phyloP scores from a whole-genome alignment of 768 basidiomycete genomes.

The Pleurotus pulmonarius region DNA sequence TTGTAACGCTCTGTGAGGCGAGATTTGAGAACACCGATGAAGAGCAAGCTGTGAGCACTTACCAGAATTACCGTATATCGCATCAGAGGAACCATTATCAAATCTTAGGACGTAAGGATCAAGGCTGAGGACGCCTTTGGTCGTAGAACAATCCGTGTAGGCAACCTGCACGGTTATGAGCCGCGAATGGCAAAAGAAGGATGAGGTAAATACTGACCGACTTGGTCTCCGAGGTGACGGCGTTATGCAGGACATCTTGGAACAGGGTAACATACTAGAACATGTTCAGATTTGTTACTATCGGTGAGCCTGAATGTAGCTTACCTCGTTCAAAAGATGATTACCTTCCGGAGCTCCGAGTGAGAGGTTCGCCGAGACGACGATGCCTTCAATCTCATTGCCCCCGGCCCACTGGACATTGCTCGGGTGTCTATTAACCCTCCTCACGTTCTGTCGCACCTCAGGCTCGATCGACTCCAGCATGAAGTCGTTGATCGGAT shows the following conservation, averaged over 20 bases:
- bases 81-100: constrained; percentile 44
- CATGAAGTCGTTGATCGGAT: constrained; percentile 52
- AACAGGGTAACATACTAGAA: constrained; percentile 46
- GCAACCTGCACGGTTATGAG: constrained; percentile 33
- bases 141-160: constrained; percentile 60
- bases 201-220: constrained; percentile 29
- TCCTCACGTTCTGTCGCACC: constrained; percentile 52
- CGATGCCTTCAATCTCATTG: constrained; percentile 58
- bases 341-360: constrained; percentile 34
- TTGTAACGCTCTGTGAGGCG: constrained; percentile 46
- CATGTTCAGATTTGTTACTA: background rate
- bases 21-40: background rate
- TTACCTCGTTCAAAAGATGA: constrained; percentile 45
- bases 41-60: constrained; percentile 8
- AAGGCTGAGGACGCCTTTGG: constrained; percentile 50
- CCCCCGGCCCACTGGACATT: constrained; percentile 59
- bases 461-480: constrained; percentile 50
- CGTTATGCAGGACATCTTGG: constrained; percentile 46
- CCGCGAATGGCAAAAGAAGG: background rate
- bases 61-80: constrained; percentile 56
- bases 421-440: constrained; percentile 54
- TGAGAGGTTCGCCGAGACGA: constrained; percentile 29
- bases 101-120: constrained; percentile 52
- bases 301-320: constrained; percentile 1
- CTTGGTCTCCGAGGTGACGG: constrained; percentile 44